Base-by-base conservation (phyloP, 345 rosid species). In the Populus davidiana region DNA sequence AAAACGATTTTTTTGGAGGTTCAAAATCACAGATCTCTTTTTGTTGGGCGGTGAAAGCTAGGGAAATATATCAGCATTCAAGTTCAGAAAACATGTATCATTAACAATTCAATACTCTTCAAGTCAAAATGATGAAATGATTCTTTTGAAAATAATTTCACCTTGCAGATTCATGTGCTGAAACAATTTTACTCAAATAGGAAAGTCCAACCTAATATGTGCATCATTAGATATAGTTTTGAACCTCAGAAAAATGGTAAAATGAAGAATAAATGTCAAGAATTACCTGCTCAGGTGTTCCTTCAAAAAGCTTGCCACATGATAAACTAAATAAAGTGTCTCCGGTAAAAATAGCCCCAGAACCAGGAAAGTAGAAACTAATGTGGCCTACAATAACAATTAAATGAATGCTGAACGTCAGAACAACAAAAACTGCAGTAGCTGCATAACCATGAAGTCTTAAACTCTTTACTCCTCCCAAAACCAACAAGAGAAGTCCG, bases 281-380 rank as follows among this genome's bases (percentile, higher is more conserved):
- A 65, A 52, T 75, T 84, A 96, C 99, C 98, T 96, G 89, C 82
- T 88, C 91, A 18, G 94, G 96, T 38, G 89, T 89, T 80, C 98
- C 99, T 85, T 96, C 99, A 68, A 93, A 89, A 79, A 93, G 91
- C 84, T 88, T 93, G 83, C 99, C 99, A 81, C 99, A 96, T 2
- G 98, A 92, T 87, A 96, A 88, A 92, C 99, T 96, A 84, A 92
- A 90, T 83, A 96, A 82, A 38, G 96, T 87, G 85, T 96, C 97
- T 80, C 99, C 99, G 7, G 97, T 89, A 82, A 93, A 96, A 79
- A 96, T 86, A 20, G 90, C 90, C 49, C 93, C 93, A 43, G 99
- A 88, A 79, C 93, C 89, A 29, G 96, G 97, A 81, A 96, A 96
- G 88, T 93, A 88, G 87, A 93, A 93, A 86, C 99, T 96, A 72